phyloP scores from a whole-genome alignment of 192 early-diverging fungal species.

The Linderina pennispora region DNA sequence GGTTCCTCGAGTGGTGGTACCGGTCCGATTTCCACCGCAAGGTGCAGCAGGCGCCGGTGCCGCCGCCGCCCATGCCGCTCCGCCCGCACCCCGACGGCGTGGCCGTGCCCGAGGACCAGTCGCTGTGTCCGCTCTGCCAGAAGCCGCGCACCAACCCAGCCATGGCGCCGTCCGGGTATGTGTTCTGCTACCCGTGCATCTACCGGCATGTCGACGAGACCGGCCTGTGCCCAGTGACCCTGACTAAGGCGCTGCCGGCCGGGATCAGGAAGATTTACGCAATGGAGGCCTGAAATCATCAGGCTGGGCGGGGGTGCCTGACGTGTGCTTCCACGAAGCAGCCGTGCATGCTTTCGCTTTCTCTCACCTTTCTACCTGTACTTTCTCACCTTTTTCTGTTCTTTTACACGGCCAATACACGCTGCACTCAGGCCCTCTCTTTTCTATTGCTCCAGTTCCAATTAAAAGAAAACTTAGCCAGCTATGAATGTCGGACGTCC shows the following conservation, averaged over 20 bases:
- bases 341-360: no score
- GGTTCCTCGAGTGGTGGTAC: conserved; percentile 97
- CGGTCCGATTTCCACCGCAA: conserved; percentile 68
- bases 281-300: no score
- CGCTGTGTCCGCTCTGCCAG: conserved; percentile 77
- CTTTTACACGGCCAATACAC: no score
- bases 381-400: no score
- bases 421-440: no score
- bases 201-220: conserved; percentile 67
- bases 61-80: conserved; percentile 70
- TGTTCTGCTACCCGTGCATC: conserved; percentile 90
- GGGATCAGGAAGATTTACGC: conserved; percentile 45
- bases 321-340: no score
- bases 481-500: conserved; percentile 46
- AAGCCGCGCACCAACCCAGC: conserved; percentile 75
- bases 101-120: conserved; percentile 60
- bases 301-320: no score
- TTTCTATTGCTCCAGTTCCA: no score
- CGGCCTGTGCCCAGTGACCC: conserved; percentile 74
- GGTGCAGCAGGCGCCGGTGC: conserved; percentile 46
- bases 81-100: conserved; percentile 73
- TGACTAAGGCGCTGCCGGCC: conserved; percentile 19
- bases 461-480: no score
- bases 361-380: no score
- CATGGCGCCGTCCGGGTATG: conserved; percentile 81